Percentiles rank a stretch among this genome's conserved stretches.
Evolutionary conservation across 345 rosid genomes (phyloP).

Genomic region (Physaria fendleri): DNA sequence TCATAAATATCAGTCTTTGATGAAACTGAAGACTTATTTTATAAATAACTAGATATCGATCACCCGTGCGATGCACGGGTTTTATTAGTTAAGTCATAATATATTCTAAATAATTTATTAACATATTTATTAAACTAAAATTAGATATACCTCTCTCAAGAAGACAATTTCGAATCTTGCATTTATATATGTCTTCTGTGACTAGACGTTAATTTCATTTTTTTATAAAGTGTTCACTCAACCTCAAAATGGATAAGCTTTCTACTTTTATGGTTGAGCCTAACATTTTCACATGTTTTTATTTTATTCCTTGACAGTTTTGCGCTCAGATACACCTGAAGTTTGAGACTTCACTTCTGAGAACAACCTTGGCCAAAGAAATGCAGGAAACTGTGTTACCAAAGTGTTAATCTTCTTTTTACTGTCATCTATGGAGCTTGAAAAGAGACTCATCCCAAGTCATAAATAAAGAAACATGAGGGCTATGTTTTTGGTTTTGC

Average conservation of each 20-base stretch:
- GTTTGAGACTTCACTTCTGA: conserved; percentile 11
- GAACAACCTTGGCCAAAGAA: background rate
- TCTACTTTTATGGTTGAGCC: background rate
- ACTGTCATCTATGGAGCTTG: conserved; percentile 7
- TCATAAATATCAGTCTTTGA: too few species aligned
- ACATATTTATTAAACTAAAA: too few species aligned
- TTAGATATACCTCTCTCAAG: too few species aligned
- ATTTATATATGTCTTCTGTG: too few species aligned
- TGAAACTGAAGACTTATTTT: too few species aligned
- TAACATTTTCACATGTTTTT: background rate
- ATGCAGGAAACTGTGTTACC: background rate
- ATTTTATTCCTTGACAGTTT: conserved; percentile 10
- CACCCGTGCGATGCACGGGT: too few species aligned
- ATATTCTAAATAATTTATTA: too few species aligned
- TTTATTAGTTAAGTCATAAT: too few species aligned
- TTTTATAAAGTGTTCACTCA: background rate
- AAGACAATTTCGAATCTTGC: too few species aligned
- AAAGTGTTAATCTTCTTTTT: background rate
- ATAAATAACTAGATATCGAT: too few species aligned
- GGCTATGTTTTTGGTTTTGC: background rate
- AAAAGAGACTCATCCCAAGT: background rate
- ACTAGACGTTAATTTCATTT: background rate
- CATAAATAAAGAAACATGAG: conserved; percentile 1
- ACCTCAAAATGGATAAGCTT: background rate
- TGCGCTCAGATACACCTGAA: conserved; percentile 24